Conservation (phyloP, 2,329 filamentous ascomycete genomes). For the Phyllosticta citribraziliensis region DNA sequence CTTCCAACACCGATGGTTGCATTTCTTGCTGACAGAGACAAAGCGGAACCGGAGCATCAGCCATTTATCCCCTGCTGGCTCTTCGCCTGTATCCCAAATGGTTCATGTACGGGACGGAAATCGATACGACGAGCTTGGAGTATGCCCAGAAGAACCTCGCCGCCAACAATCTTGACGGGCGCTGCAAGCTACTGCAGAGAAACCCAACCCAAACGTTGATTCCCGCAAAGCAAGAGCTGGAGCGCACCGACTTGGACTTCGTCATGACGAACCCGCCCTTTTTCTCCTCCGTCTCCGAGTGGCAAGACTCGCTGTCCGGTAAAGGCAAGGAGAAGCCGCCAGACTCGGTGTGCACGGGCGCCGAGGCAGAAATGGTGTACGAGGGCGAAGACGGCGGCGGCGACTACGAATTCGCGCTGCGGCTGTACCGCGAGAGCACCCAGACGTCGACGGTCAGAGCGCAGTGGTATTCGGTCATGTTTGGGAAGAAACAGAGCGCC, state of each 20-base stretch:
- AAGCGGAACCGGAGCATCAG: conserved; percentile 77
- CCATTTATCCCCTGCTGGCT: conserved; percentile 81
- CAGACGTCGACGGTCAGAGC: conserved; percentile 42
- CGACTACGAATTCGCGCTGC: conserved; percentile 63
- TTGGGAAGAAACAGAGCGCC: conserved; percentile 68
- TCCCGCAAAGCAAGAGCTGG: conserved; percentile 46
- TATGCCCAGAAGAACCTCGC: conserved; percentile 59
- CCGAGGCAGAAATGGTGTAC: conserved; percentile 76
- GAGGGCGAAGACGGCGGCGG: conserved; percentile 58
- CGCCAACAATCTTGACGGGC: conserved; percentile 52
- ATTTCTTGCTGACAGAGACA: background rate
- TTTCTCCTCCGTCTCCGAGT: conserved; percentile 64
- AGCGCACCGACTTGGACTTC: conserved; percentile 59
- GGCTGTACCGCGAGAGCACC: conserved; percentile 62
- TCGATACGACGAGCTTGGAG: conserved; percentile 59
- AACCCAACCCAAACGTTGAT: conserved; percentile 48
- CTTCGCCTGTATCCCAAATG: conserved; percentile 58
- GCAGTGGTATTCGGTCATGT: conserved; percentile 85
- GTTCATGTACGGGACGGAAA: conserved; percentile 50
- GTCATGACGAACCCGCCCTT: conserved; percentile 94
- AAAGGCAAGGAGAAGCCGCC: conserved; percentile 57
- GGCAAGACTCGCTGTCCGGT: conserved; percentile 49
- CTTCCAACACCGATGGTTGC: background rate
- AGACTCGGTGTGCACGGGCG: conserved; percentile 65
- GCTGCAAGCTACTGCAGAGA: conserved; percentile 56